A percentile compares a stretch with the other conserved stretches of the same genome.
phyloP scores from a whole-genome alignment of 805 yeast species.

The Yarrowia osloensis region DNA sequence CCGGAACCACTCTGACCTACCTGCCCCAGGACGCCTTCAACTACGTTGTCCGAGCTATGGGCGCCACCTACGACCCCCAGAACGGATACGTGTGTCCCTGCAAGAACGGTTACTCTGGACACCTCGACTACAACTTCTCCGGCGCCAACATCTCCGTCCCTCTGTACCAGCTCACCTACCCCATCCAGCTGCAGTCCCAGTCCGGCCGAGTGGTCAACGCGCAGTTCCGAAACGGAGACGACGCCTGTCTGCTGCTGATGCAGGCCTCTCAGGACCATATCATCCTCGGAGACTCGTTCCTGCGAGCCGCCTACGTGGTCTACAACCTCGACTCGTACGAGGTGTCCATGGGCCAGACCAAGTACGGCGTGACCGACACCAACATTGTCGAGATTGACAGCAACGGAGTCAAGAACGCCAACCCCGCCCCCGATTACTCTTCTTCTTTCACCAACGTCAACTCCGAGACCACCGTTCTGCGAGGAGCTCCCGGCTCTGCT shows the following conservation, averaged over 20 bases:
- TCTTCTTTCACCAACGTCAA: constrained; percentile 3
- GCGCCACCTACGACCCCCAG: constrained; percentile 21
- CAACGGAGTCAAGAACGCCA: constrained; percentile 41
- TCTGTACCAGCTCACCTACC: constrained; percentile 38
- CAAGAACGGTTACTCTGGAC: constrained; percentile 17
- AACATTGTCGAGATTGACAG: constrained; percentile 39
- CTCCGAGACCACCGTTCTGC: not conserved
- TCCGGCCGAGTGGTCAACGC: constrained; percentile 27
- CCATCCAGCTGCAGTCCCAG: constrained; percentile 31
- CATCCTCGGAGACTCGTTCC: constrained; percentile 66
- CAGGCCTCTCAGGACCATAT: constrained; percentile 41
- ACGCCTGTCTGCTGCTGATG: constrained; percentile 37
- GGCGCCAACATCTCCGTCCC: constrained; percentile 37
- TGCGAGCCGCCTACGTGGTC: constrained; percentile 66
- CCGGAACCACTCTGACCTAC: constrained; percentile 57
- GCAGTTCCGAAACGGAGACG: constrained; percentile 35
- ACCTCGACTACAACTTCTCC: constrained; percentile 35
- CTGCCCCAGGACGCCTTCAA: constrained; percentile 45
- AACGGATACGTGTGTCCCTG: constrained; percentile 33
- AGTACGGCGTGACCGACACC: constrained; percentile 37
- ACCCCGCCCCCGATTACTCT: constrained; percentile 35
- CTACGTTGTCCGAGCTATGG: constrained; percentile 21
- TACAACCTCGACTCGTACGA: constrained; percentile 61
- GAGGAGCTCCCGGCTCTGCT: constrained; percentile 25
- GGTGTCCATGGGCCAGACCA: constrained; percentile 58